phyloP scores from a whole-genome alignment of 75 land plant species.

The Selaginella tamariscina region DNA sequence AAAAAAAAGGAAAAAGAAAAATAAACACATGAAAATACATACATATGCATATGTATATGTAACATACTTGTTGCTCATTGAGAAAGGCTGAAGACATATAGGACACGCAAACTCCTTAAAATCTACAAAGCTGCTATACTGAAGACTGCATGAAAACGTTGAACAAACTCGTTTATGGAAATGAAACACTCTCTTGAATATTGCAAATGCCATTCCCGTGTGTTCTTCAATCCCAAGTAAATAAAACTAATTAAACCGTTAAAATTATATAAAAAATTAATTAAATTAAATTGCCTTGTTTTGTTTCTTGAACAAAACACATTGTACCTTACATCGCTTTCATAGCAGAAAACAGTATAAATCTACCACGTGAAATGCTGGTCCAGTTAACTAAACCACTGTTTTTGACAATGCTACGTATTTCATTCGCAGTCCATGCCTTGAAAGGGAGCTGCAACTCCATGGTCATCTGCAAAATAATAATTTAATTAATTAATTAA shows the following conservation, averaged over 20 bases:
- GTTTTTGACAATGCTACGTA: neutral
- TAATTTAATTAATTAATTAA: neutral
- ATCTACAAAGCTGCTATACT: too few relatives aligned
- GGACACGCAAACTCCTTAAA: neutral
- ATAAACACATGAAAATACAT: too few relatives aligned
- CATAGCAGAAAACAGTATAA: neutral
- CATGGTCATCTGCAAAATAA: neutral
- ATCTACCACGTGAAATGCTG: neutral
- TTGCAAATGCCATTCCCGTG: neutral
- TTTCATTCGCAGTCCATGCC: neutral
- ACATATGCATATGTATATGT: too few relatives aligned
- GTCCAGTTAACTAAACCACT: slow-evolving; percentile 1
- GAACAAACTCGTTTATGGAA: neutral
- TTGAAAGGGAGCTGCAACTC: neutral
- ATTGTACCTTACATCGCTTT: neutral
- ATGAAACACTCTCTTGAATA: neutral
- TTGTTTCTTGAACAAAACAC: too few relatives aligned
- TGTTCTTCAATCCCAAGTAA: too few relatives aligned
- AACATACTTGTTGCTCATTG: neutral
- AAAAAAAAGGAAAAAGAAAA: too few relatives aligned
- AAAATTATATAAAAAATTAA: too few relatives aligned
- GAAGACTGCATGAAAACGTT: too few relatives aligned
- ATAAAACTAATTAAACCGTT: too few relatives aligned
- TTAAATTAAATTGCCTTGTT: too few relatives aligned
- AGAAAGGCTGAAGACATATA: neutral